A percentile compares a stretch with the other conserved stretches of the same genome.
Conservation (phyloP, 2,329 filamentous ascomycete species). For the Xylariaceae sp. region DNA sequence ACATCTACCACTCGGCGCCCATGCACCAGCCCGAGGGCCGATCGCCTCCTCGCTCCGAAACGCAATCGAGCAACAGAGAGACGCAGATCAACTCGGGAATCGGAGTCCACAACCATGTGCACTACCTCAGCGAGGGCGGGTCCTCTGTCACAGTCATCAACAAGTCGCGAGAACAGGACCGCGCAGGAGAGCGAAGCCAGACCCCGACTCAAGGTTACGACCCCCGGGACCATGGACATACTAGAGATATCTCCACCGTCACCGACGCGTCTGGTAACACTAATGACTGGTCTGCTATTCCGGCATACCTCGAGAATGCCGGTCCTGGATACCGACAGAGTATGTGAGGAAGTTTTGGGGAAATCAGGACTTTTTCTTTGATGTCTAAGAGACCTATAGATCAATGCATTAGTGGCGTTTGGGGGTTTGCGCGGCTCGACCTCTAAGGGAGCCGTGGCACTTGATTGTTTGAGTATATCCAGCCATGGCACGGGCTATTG, state of each 20-base stretch:
- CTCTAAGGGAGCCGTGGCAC: too few relatives aligned
- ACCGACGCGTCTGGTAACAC: background rate
- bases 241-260: background rate
- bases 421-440: too few relatives aligned
- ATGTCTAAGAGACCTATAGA: too few relatives aligned
- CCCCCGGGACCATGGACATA: slow-evolving; percentile 5
- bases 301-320: slow-evolving; percentile 1
- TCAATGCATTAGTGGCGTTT: too few relatives aligned
- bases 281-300: slow-evolving; percentile 1
- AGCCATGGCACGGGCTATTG: too few relatives aligned
- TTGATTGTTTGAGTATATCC: too few relatives aligned
- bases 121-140: slow-evolving; percentile 5
- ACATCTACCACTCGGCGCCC: slow-evolving; percentile 15
- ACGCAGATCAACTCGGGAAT: background rate
- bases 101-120: slow-evolving; percentile 1
- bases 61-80: background rate
- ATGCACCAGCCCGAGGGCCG: background rate
- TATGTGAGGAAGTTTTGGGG: slow-evolving; percentile 6
- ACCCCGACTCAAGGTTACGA: background rate
- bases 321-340: slow-evolving; percentile 17
- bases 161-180: background rate
- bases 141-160: background rate
- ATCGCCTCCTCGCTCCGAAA: background rate
- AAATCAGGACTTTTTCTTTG: too few relatives aligned
- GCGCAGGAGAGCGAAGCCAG: background rate